A percentile compares a stretch with the other conserved stretches of the same genome.
Evolutionary conservation across 2,329 filamentous ascomycete genomes (phyloP).

Genomic region (Metarhizium guizhouense): DNA sequence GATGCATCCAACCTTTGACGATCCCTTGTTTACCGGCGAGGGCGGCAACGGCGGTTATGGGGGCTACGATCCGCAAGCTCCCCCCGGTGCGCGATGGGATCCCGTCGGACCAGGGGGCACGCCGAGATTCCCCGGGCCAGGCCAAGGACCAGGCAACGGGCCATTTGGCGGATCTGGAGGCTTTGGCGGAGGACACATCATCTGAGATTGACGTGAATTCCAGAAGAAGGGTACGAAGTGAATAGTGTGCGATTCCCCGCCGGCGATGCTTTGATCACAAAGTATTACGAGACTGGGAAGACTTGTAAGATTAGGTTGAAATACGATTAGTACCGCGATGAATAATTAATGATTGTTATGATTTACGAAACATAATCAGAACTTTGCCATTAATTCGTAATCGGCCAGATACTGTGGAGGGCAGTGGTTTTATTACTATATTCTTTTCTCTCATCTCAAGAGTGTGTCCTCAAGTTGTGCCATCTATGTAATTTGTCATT

Average conservation of each 20-base stretch:
- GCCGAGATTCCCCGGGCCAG: conserved; percentile 37
- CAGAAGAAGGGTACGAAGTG: not conserved
- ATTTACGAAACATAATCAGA: not conserved
- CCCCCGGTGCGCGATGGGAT: conserved; percentile 87
- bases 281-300: not conserved
- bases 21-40: conserved; percentile 67
- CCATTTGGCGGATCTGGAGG: conserved; percentile 27
- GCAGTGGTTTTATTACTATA: not conserved
- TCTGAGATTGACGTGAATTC: conserved; percentile 12
- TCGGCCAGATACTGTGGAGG: not conserved
- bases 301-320: not conserved
- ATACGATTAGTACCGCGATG: not conserved
- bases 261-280: not conserved
- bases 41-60: conserved; percentile 28
- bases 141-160: conserved; percentile 27
- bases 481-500: not conserved
- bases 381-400: not conserved
- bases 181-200: conserved; percentile 22
- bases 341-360: not conserved
- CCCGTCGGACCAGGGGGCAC: conserved; percentile 63
- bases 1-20: conserved; percentile 95
- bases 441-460: not conserved
- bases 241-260: not conserved
- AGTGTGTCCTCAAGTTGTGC: not conserved
- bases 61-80: conserved; percentile 56